Evolutionary conservation across 148 eudicot genomes (phyloP).

Genomic region (Arctostaphylos glauca): DNA sequence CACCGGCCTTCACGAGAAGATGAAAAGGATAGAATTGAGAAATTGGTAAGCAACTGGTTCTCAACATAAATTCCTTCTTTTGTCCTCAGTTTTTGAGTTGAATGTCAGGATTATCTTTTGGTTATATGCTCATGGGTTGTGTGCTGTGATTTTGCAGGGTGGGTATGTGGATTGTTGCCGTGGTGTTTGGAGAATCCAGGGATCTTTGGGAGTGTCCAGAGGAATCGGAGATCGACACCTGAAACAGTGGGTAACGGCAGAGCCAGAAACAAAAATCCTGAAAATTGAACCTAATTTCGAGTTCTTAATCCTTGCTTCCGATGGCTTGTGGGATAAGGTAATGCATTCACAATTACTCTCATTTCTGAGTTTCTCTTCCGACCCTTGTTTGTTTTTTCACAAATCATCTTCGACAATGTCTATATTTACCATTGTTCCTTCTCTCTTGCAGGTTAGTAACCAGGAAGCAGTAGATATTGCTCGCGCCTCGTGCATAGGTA

Average conservation of each 20-base stretch:
- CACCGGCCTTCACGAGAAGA: conserved; percentile 53
- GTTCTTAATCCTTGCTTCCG: conserved; percentile 68
- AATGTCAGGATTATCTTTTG: not conserved
- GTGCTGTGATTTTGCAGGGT: conserved; percentile 33
- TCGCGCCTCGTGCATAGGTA: conserved; percentile 27
- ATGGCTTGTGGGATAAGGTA: conserved; percentile 71
- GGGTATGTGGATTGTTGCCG: conserved; percentile 55
- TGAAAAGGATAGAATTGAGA: conserved; percentile 47
- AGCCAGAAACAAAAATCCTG: conserved; percentile 48
- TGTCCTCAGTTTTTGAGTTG: not conserved
- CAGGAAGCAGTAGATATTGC: conserved; percentile 66
- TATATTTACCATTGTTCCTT: not conserved
- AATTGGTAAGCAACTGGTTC: conserved; percentile 30
- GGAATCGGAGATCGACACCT: conserved; percentile 57
- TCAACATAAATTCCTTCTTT: not conserved
- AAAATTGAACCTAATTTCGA: conserved; percentile 40
- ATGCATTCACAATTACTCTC: not conserved
- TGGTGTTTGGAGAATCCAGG: conserved; percentile 69
- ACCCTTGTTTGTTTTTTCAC: not conserved
- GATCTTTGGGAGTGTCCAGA: conserved; percentile 65
- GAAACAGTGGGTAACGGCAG: conserved; percentile 59
- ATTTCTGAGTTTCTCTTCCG: not conserved
- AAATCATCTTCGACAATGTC: not conserved
- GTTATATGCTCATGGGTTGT: not conserved
- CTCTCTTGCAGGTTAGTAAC: conserved; percentile 39